Base-by-base conservation (phyloP, 2,329 filamentous ascomycete species). In the Cladosporium sp. region DNA sequence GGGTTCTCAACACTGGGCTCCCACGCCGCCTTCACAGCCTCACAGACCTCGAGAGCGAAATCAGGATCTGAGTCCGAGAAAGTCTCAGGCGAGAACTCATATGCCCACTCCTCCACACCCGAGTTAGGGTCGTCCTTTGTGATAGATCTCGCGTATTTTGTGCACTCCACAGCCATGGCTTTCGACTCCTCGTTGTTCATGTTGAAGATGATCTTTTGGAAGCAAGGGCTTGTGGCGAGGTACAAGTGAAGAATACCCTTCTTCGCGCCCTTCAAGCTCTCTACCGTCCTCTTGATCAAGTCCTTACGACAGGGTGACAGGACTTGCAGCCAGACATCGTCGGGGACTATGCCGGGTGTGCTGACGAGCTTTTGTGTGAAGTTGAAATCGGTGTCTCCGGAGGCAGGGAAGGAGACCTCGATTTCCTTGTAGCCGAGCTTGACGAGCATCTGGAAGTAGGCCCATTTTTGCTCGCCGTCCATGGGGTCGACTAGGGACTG, bases 401-500 rank as follows among this genome's bases (percentile, higher is more conserved):
- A 93, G 0, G 93, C 96, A 58, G 94, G 94, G 80, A 97, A 98
- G 5, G 93, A 95, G 23, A 97, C 90, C 77, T 98, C 94, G 70
- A 98, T 97, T 81, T 98, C 94, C 81, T 97, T 98, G 85, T 96
- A 98, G 72, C 95, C 94, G 58, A 97, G 85, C 67, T 94, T 88
- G 74, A 90, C 88, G 63, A 98, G 87, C 92, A 96, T 96, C 80
- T 93, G 89, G 84, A 98, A 98, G 84, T 93, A 98, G 67, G 85
- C 84, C 88, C 91, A 95, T 82, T 98, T 98, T 83, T 97, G 93
- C 58, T 97, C 92, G 71, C 92, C 92, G 75, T 92, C 95, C 93
- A 98, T 97, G 69, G 94, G 93, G 77, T 97, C 92, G 36, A 92
- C 88, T 78, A 97, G 83, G 78, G 90, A 93, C 83, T 98, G 94